Evolutionary conservation across 139 green algal genomes (phyloP).

Genomic region (Zygnema circumcarinatum): DNA sequence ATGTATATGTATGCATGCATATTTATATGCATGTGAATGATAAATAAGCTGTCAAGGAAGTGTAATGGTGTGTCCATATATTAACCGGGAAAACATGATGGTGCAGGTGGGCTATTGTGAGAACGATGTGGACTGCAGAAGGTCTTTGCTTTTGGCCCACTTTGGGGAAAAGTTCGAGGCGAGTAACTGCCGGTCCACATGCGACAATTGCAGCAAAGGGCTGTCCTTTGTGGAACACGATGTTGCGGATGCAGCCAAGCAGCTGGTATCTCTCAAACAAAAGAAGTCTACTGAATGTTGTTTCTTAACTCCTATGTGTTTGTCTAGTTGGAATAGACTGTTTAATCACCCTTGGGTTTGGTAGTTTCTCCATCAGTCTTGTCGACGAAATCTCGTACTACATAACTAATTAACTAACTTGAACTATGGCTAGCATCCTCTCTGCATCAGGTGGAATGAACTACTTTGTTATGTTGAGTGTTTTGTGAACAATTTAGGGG

Average conservation of each 20-base stretch:
- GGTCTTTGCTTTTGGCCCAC: slow-evolving; percentile 55
- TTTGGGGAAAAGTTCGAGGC: slow-evolving; percentile 62
- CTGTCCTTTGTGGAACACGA: slow-evolving; percentile 22
- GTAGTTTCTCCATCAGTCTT: too few species aligned
- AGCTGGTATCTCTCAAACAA: slow-evolving; percentile 36
- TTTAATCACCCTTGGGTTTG: too few species aligned
- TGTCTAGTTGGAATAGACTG: background rate
- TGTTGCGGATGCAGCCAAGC: slow-evolving; percentile 24
- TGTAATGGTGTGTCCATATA: background rate
- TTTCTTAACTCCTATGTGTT: background rate
- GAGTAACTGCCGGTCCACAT: slow-evolving; percentile 47
- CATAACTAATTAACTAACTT: too few species aligned
- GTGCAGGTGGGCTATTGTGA: slow-evolving; percentile 62
- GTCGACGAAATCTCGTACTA: too few species aligned
- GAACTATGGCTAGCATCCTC: too few species aligned
- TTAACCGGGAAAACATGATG: background rate
- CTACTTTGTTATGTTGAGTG: too few species aligned
- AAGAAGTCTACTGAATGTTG: background rate
- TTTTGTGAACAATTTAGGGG: too few species aligned
- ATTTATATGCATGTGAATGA: background rate
- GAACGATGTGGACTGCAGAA: slow-evolving; percentile 63
- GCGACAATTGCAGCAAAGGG: slow-evolving; percentile 60
- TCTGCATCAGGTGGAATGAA: too few species aligned
- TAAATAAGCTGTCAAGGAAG: background rate
- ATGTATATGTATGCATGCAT: background rate